Evolutionary conservation across 371 early-diverging fungal genomes (phyloP).

Genomic region (Actinomortierella ambigua): DNA sequence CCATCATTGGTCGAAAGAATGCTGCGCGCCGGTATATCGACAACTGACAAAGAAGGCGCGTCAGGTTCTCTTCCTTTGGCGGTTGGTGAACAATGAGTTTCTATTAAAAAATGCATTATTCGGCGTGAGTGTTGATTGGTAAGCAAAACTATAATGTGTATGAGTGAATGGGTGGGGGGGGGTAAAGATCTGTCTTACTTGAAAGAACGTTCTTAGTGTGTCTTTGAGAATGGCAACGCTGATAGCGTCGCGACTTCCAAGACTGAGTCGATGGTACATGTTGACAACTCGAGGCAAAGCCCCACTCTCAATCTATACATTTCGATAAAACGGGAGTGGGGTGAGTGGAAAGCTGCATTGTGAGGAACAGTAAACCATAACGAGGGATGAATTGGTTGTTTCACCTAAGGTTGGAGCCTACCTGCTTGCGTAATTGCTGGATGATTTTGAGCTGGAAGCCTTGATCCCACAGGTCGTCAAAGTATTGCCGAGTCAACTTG

Average conservation of each 20-base stretch:
- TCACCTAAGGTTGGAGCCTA: too few relatives aligned
- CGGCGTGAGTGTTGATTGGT: too few relatives aligned
- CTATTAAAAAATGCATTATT: slow-evolving; percentile 11
- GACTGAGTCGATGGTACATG: too few relatives aligned
- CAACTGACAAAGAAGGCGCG: slow-evolving; percentile 49
- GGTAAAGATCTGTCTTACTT: slow-evolving; percentile 15
- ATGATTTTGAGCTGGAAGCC: slow-evolving; percentile 47
- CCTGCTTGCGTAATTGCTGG: slow-evolving; percentile 12
- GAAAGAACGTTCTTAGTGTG: slow-evolving; percentile 47
- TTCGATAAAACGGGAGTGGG: too few relatives aligned
- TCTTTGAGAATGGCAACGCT: slow-evolving; percentile 43
- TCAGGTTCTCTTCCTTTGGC: slow-evolving; percentile 41
- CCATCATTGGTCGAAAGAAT: slow-evolving; percentile 63
- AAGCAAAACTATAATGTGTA: too few relatives aligned
- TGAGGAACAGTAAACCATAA: too few relatives aligned
- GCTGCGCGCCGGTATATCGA: slow-evolving; percentile 46
- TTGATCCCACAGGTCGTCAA: slow-evolving; percentile 51
- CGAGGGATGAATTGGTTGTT: too few relatives aligned
- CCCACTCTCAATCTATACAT: slow-evolving; percentile 46
- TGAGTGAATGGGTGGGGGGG: too few relatives aligned
- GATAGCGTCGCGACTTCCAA: slow-evolving; percentile 11
- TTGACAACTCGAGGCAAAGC: slow-evolving; percentile 14
- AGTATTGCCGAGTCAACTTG: slow-evolving; percentile 28
- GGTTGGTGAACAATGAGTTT: slow-evolving; percentile 40
- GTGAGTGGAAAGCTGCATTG: too few relatives aligned